Conservation (phyloP, 345 rosid species). For the Syzygium grande region DNA sequence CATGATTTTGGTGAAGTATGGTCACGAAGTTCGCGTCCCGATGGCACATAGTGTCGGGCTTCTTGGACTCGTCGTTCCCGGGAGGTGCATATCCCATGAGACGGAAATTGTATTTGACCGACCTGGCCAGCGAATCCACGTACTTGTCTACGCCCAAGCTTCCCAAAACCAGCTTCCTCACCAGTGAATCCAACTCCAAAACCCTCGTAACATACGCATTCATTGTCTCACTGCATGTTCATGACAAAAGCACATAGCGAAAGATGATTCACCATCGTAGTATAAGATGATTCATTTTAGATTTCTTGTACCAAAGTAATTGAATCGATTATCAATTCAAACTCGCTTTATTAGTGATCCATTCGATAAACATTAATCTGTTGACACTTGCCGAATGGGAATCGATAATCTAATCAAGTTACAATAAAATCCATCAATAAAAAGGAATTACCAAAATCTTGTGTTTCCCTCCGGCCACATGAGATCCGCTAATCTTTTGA, state of each 20-base stretch:
- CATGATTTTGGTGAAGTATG: constrained; percentile 9
- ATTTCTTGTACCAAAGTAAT: background rate
- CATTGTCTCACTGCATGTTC: background rate
- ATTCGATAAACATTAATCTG: background rate
- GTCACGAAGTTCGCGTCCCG: background rate
- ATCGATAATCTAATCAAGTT: background rate
- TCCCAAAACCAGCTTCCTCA: background rate
- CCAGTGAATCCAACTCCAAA: background rate
- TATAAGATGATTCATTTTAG: background rate
- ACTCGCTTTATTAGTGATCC: background rate
- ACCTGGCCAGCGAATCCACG: background rate
- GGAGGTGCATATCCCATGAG: background rate
- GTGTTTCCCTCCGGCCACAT: background rate
- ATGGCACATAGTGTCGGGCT: background rate
- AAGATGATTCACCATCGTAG: background rate
- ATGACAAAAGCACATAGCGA: background rate
- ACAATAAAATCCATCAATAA: background rate
- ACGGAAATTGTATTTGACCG: background rate
- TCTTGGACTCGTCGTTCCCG: background rate
- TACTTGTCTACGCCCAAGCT: background rate
- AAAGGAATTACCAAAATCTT: background rate
- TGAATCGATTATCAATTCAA: background rate
- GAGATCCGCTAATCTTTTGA: background rate
- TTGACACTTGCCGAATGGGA: background rate
- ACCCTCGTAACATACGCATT: background rate